Evolutionary conservation across 2,329 filamentous ascomycete genomes (phyloP).

Genomic region (Metarhizium anisopliae): DNA sequence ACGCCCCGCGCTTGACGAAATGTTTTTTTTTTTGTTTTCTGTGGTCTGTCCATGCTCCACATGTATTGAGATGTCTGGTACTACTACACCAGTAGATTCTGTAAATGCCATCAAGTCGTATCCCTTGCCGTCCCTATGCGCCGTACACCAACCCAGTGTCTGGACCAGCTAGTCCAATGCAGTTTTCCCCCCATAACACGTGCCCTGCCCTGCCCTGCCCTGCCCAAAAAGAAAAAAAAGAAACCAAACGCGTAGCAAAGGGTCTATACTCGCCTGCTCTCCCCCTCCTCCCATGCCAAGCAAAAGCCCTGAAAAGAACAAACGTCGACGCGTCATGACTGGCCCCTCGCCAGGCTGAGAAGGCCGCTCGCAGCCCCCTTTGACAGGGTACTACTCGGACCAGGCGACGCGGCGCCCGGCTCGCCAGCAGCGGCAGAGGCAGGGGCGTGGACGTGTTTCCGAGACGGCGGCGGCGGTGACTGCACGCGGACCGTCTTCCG

Average conservation of each 20-base stretch:
- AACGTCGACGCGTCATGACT: too few species aligned
- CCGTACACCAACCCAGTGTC: neutral
- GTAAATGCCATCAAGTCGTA: neutral
- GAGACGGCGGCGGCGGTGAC: slow-evolving; percentile 8
- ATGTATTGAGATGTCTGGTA: neutral
- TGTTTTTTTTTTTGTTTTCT: neutral
- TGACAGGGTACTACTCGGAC: neutral
- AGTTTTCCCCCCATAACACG: neutral
- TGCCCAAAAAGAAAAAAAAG: neutral
- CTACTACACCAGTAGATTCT: neutral
- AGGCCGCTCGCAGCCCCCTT: neutral
- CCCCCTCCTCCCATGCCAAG: too few species aligned
- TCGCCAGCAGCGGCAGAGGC: neutral
- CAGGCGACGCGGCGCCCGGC: neutral
- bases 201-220: neutral
- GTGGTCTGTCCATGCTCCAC: neutral
- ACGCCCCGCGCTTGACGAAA: slow-evolving; percentile 11
- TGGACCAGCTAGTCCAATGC: neutral
- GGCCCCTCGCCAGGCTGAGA: too few species aligned
- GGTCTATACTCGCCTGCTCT: too few species aligned
- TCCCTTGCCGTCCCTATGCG: neutral
- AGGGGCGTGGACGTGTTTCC: too few species aligned
- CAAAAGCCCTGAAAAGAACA: too few species aligned
- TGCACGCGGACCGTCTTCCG: slow-evolving; percentile 16
- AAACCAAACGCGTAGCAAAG: neutral